Base-by-base conservation (phyloP, 306 rosid species). In the Cucumis sativus region DNA sequence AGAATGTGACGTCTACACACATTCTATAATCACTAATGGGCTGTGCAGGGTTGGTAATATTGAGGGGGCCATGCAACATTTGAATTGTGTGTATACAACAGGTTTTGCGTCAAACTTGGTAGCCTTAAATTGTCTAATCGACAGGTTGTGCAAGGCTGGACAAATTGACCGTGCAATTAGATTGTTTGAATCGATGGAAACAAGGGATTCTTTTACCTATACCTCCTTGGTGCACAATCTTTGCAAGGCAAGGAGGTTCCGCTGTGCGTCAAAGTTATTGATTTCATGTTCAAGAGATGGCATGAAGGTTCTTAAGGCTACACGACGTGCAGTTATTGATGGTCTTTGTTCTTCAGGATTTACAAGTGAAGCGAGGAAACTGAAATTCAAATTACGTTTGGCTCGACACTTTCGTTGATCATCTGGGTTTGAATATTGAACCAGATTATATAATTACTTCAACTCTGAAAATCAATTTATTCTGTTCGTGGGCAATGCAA, bases 81-180 rank as follows among this genome's bases (percentile, higher is more conserved):
- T 93, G 82, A 69, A 77, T 21, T 78, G 86, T 62, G 88, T 94
- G 90, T 78, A 71, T 72, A 51, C 74, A 5, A 74, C 87, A 82
- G 94, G 96, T 17, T 84, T 88, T 62, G 78, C 80, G 10, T 86
- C 76, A 57, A 94, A 88, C 77, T 74, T 90, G 91, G 94, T 88
- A 37, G 95, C 97, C 10, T 28, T 75, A 33, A 91, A 91, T 74
- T 90, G 95, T 40, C 30, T 91, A 79, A 81, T 91, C 83, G 95
- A 94, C 85, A 88, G 92, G 45, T 82, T 90, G 82, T 82, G 98
- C 78, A 94, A 89, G 87, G 85, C 90, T 33, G 97, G 96, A 78
- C 87, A 82, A 8, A 88, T 90, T 39, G 93, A 91, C 75, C 66
- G 43, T 43, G 98, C 97, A 11, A 60, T 91, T 79, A 83, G 77